Evolutionary conservation across 2,329 filamentous ascomycete species (phyloP).

Genomic region (Phaeosphaeria sp.): DNA sequence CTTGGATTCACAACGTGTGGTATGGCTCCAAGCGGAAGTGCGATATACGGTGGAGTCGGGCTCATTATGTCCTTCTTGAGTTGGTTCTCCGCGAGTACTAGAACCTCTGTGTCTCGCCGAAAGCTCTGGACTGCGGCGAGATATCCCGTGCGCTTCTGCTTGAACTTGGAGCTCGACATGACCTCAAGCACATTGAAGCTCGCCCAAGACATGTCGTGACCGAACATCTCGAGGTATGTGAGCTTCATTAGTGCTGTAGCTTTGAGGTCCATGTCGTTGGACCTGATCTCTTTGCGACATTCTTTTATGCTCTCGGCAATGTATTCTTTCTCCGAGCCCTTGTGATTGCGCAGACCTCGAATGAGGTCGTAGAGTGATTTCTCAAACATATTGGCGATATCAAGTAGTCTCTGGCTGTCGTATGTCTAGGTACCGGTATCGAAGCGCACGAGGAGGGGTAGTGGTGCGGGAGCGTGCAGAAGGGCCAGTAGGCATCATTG

Average conservation of each 20-base stretch:
- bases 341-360: slow-evolving; percentile 91
- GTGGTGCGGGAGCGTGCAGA: slow-evolving; percentile 27
- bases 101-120: slow-evolving; percentile 89
- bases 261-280: slow-evolving; percentile 97
- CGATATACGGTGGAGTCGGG: slow-evolving; percentile 76
- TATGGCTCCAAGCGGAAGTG: slow-evolving; percentile 85
- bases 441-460: slow-evolving; percentile 36
- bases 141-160: slow-evolving; percentile 95
- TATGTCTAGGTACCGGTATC: slow-evolving; percentile 17
- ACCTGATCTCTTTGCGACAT: slow-evolving; percentile 90
- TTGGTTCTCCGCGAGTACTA: slow-evolving; percentile 96
- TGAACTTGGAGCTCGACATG: slow-evolving; percentile 94
- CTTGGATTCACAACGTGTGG: slow-evolving; percentile 94
- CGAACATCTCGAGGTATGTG: slow-evolving; percentile 98
- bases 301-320: slow-evolving; percentile 93
- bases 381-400: slow-evolving; percentile 68
- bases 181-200: slow-evolving; percentile 98
- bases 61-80: slow-evolving; percentile 91
- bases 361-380: slow-evolving; percentile 99
- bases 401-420: slow-evolving; percentile 23
- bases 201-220: slow-evolving; percentile 99
- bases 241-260: slow-evolving; percentile 94
- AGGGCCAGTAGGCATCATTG: slow-evolving; percentile 42
- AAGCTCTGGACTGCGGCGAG: slow-evolving; percentile 96
- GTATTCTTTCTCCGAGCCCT: slow-evolving; percentile 93